Conservation (phyloP, 2,329 filamentous ascomycete species). For the Diaporthe vaccinii region DNA sequence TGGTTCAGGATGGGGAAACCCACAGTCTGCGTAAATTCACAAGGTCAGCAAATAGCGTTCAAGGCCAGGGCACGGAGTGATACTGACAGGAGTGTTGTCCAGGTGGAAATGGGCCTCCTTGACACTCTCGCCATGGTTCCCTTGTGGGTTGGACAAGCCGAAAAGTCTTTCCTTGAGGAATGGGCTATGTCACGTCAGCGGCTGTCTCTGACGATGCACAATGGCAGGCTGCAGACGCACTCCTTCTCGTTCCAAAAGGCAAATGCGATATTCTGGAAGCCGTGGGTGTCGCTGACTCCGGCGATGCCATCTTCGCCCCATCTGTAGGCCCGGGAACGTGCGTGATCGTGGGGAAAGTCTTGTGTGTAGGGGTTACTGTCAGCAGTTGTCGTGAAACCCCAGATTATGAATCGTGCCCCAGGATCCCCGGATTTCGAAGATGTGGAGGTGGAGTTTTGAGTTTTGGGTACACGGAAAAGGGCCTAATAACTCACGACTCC, state of each 20-base stretch:
- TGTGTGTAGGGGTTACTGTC: slow-evolving; percentile 34
- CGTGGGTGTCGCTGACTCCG: slow-evolving; percentile 92
- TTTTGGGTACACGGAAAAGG: slow-evolving; percentile 30
- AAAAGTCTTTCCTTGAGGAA: slow-evolving; percentile 97
- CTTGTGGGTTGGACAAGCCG: slow-evolving; percentile 94
- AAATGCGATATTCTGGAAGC: slow-evolving; percentile 92
- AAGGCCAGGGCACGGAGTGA: background rate
- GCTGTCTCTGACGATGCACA: slow-evolving; percentile 16
- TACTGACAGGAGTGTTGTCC: slow-evolving; percentile 85
- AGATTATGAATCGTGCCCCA: slow-evolving; percentile 29
- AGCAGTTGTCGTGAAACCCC: slow-evolving; percentile 47
- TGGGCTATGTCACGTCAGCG: slow-evolving; percentile 71
- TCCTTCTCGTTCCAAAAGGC: slow-evolving; percentile 98
- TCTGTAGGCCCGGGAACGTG: slow-evolving; percentile 87
- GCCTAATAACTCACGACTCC: slow-evolving; percentile 82
- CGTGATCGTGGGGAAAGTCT: slow-evolving; percentile 96
- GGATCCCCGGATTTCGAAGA: slow-evolving; percentile 36
- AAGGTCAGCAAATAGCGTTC: slow-evolving; percentile 46
- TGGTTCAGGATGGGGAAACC: slow-evolving; percentile 41
- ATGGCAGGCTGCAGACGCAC: slow-evolving; percentile 60
- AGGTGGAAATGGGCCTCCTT: slow-evolving; percentile 98
- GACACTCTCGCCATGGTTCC: slow-evolving; percentile 96
- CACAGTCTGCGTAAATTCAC: slow-evolving; percentile 58
- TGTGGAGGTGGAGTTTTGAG: slow-evolving; percentile 39
- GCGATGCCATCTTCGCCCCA: slow-evolving; percentile 99